These are phyloP conservation scores for Colletotrichum lindemuthianum DNA, from an alignment of 2,329 filamentous ascomycete species.

Conservation along the genomic window DNA sequence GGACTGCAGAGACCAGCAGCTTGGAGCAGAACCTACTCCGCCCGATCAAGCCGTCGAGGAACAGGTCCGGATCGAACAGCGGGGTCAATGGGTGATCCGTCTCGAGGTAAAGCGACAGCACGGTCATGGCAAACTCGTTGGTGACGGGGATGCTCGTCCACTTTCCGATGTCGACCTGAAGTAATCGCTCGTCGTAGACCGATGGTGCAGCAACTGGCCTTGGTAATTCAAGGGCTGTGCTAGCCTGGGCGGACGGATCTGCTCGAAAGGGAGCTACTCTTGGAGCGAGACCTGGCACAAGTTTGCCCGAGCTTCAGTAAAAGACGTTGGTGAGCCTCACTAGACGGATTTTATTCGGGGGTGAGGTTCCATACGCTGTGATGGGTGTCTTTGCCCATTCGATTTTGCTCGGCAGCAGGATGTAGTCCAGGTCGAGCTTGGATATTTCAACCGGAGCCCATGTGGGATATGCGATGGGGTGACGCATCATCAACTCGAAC, in stretches of 20 bases:
- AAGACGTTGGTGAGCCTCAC: too few species aligned
- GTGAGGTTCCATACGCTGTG: too few species aligned
- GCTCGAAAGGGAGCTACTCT: too few species aligned
- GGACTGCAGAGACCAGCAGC: background rate
- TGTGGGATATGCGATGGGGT: background rate
- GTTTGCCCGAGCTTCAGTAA: too few species aligned
- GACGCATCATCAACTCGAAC: slow-evolving; percentile 15
- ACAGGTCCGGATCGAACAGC: background rate
- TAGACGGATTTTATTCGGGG: too few species aligned
- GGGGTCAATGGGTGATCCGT: slow-evolving; percentile 6
- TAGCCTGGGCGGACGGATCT: too few species aligned
- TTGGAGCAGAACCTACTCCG: slow-evolving; percentile 5
- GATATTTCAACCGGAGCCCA: background rate
- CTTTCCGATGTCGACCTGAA: background rate
- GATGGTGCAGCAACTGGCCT: background rate
- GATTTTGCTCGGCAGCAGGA: background rate
- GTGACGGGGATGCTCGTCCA: slow-evolving; percentile 4
- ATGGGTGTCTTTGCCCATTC: background rate
- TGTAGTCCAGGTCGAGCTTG: slow-evolving; percentile 1
- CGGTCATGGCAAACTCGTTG: slow-evolving; percentile 1
- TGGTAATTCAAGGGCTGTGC: too few species aligned
- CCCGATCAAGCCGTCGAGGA: slow-evolving; percentile 5
- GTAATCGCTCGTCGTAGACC: slow-evolving; percentile 6
- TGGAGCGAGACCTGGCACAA: too few species aligned
- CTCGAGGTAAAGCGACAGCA: slow-evolving; percentile 4